Conservation (phyloP, 148 eudicot genomes). For the Persicaria maculosa region DNA sequence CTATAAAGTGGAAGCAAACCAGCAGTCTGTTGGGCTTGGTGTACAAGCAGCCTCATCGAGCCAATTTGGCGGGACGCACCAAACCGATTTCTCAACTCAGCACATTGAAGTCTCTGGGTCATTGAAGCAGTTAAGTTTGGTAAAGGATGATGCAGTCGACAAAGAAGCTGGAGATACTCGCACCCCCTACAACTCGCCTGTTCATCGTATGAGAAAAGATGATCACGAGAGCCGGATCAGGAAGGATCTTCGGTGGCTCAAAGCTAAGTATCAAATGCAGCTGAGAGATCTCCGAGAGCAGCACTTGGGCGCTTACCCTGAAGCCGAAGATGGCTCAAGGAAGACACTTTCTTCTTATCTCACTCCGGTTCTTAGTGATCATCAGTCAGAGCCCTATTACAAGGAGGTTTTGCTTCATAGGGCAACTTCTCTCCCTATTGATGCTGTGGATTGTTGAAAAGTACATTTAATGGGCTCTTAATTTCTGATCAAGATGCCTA, state of each 20-base stretch:
- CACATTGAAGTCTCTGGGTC: constrained; percentile 26
- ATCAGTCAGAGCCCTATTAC: constrained; percentile 28
- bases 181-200: constrained; percentile 27
- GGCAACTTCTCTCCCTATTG: constrained; percentile 70
- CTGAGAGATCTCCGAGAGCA: constrained; percentile 36
- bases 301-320: constrained; percentile 18
- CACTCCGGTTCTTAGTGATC: constrained; percentile 15
- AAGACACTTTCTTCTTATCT: constrained; percentile 27
- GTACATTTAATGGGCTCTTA: not conserved
- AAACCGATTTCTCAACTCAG: constrained; percentile 30
- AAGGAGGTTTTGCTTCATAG: constrained; percentile 42
- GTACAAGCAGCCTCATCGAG: constrained; percentile 21
- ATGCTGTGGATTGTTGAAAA: constrained; percentile 49
- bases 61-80: constrained; percentile 28
- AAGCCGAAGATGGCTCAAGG: constrained; percentile 17
- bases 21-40: constrained; percentile 26
- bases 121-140: constrained; percentile 19
- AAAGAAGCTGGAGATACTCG: constrained; percentile 18
- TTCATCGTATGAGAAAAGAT: constrained; percentile 18
- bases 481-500: not conserved
- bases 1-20: constrained; percentile 36
- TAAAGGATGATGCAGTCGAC: constrained; percentile 19
- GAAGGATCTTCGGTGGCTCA: constrained; percentile 45
- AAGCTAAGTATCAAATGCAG: constrained; percentile 49
- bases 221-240: constrained; percentile 31